Evolutionary conservation across 495 filamentous ascomycete genomes (phyloP).

Genomic region (Thozetella sp.): DNA sequence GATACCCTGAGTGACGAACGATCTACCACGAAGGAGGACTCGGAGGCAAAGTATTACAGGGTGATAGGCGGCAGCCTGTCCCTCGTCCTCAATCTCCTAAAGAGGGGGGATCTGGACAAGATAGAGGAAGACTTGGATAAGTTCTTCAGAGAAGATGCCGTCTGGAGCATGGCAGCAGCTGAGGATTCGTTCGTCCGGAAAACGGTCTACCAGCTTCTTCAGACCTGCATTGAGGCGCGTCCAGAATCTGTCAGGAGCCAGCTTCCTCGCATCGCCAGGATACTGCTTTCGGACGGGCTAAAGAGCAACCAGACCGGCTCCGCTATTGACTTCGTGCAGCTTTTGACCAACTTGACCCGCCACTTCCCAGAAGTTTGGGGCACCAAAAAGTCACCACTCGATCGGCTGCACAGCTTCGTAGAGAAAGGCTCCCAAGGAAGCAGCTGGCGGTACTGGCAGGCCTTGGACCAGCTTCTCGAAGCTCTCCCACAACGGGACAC

Average conservation of each 20-base stretch:
- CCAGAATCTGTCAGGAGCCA: conserved; percentile 47
- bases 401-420: conserved; percentile 71
- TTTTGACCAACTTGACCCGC: conserved; percentile 62
- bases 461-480: conserved; percentile 59
- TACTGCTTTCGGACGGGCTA: conserved; percentile 70
- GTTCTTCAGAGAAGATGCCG: conserved; percentile 60
- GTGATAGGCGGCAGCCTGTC: conserved; percentile 70
- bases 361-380: conserved; percentile 73
- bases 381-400: conserved; percentile 64
- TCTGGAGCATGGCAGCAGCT: conserved; percentile 76
- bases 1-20: conserved; percentile 87
- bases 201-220: conserved; percentile 67
- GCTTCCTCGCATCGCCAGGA: conserved; percentile 63
- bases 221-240: conserved; percentile 57
- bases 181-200: conserved; percentile 73
- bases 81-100: conserved; percentile 55
- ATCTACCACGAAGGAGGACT: conserved; percentile 80
- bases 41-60: conserved; percentile 78
- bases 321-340: conserved; percentile 65
- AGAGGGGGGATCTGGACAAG: conserved; percentile 54
- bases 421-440: conserved; percentile 81
- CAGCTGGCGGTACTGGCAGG: conserved; percentile 69
- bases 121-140: conserved; percentile 45
- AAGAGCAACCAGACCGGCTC: conserved; percentile 72
- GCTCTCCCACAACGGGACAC: conserved; percentile 58